Base-by-base conservation (phyloP, 768 basidiomycete genomes). In the Tephrocybe sp. region DNA sequence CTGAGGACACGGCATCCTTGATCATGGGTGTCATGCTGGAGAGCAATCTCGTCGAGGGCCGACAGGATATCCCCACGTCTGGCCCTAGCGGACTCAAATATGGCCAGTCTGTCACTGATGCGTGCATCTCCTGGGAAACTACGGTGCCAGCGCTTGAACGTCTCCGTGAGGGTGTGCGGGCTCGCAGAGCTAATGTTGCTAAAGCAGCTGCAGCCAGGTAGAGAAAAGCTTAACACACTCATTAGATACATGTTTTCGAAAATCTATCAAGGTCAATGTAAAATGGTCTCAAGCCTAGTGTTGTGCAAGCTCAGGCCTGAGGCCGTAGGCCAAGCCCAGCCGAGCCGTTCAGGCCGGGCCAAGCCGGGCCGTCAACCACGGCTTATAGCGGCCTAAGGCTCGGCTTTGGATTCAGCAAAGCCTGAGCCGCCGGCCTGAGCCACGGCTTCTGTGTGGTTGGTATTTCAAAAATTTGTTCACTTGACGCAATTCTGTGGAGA, bases 1-100 rank as follows among this genome's bases (percentile, higher is more conserved):
- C 77, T 1, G 78, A 77, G 26, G 86, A 90, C 50, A 94, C 90
- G 1, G 78, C 84, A 0, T 60, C 72, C 5, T 72, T 78, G 53
- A 93, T 96, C 59, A 86, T 92, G 80, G 93, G 92, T 38, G 90
- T 94, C 47, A 98, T 98, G 95, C 77, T 98, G 48, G 96, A 98
- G 69, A 92, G 89, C 36, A 95, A 96, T 64, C 76, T 98, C 42
- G 76, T 84, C 7, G 92, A 89, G 64, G 92, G 93, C 22, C 83
- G 91, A 43, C 92, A 95, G 68, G 84, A 92, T 58, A 87, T 95
- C 51, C 85, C 92, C 3, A 61, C 78, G 1, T 74, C 77, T 9
- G 93, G 92, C 3, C 84, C 86, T 1, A 69, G 77, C 6, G 86
- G 80, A 9, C 71, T 96, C 38, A 85, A 77, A 60, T 92, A 92